Evolutionary conservation across 2,329 filamentous ascomycete species (phyloP).

Genomic region (Neofusicoccum ribis): DNA sequence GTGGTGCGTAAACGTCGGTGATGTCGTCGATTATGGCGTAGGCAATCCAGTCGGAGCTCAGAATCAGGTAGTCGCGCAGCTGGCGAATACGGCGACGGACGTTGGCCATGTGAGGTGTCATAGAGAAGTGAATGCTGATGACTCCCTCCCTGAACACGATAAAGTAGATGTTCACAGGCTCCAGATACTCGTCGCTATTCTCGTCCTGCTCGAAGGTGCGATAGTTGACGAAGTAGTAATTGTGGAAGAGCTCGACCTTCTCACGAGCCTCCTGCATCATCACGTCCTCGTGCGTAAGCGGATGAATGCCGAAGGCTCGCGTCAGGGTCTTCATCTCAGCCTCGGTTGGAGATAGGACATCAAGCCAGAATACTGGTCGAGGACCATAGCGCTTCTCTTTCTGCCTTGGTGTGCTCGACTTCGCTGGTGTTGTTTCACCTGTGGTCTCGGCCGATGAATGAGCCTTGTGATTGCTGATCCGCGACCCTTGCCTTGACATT

Average conservation of each 20-base stretch:
- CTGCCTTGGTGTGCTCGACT: constrained; percentile 30
- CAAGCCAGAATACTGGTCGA: constrained; percentile 94
- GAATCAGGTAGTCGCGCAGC: constrained; percentile 86
- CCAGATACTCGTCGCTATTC: constrained; percentile 83
- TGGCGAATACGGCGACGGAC: constrained; percentile 92
- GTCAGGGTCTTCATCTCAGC: constrained; percentile 92
- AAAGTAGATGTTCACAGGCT: constrained; percentile 96
- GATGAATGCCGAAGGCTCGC: constrained; percentile 93
- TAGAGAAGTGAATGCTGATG: constrained; percentile 94
- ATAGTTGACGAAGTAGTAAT: constrained; percentile 99
- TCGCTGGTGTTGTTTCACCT: constrained; percentile 50
- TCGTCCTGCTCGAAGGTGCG: constrained; percentile 95
- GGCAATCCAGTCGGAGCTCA: constrained; percentile 96
- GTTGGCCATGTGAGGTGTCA: constrained; percentile 93
- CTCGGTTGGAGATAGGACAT: constrained; percentile 87
- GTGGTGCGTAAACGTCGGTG: constrained; percentile 89
- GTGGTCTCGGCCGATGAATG: constrained; percentile 44
- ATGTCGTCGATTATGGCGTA: constrained; percentile 99
- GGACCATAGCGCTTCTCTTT: constrained; percentile 61
- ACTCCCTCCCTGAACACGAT: constrained; percentile 96
- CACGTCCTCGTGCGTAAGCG: constrained; percentile 92
- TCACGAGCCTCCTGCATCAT: constrained; percentile 96
- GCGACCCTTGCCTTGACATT: constrained; percentile 9
- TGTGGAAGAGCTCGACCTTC: constrained; percentile 94
- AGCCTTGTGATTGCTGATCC: constrained; percentile 26